Base-by-base conservation (phyloP, 106 monocot species). In the Dendrobium huoshanense region DNA sequence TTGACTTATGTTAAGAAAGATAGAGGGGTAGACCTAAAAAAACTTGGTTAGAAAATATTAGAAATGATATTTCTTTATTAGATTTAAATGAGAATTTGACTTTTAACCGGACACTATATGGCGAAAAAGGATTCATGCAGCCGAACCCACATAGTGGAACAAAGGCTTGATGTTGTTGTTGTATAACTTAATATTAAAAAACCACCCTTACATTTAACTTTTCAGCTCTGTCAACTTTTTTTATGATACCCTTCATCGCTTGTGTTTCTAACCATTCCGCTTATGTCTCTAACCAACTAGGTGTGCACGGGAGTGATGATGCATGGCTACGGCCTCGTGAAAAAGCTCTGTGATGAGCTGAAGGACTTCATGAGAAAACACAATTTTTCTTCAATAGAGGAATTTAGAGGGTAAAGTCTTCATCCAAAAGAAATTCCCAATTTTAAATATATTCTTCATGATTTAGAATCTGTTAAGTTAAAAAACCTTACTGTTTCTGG, bases 361-460 rank as follows among this genome's bases (percentile, higher is more conserved):
- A 78, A 83, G 78, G 78, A 83, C n/a, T 83, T 83, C 78, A 83
- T 83, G 83, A 78, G 78, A 77, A 55, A 78, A 51, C 83, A 83
- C 78, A 83, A 79, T 43, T 83, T 83, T 41, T 83, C 83, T 74
- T 45, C 83, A 40, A 83, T 83, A 27, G 83, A 83, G 18, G 83
- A 83, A 11, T 83, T 83, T 42, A 83, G 83, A 79, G 83, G 83
- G 83, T 83, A 78, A 6, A 49, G 1, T n/a, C 0, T 58, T 72
- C 61, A 0, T 37, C 37, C 7, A 19, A 22, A 64, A 70, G 1
- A 33, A 10, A 33, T 17, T 13, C 37, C 37, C 16, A 33, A 33
- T 70, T 70, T 70, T 70, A 70, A 70, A 70, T 37, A 15, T 15
- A 31, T 70, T 70, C 70, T 33, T 37, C 31, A 70, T 16, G 70